These are phyloP conservation scores for Coemansia erecta DNA, from an alignment of 192 early-diverging fungal genomes.

Conservation along the genomic window DNA sequence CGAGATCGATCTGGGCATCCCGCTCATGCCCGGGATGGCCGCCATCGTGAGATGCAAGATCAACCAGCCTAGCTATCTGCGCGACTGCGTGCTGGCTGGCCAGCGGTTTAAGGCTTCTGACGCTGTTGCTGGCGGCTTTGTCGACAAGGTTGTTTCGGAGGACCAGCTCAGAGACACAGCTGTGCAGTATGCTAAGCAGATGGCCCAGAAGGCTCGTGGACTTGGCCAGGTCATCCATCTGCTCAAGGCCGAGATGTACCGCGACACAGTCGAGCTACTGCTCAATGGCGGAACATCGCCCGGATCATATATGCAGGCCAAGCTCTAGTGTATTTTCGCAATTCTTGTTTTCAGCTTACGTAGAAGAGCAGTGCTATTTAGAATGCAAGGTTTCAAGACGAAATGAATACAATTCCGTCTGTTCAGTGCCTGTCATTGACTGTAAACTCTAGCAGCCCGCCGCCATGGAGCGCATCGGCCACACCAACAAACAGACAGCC, in stretches of 20 bases:
- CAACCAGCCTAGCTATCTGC: conserved; percentile 52
- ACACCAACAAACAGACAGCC: conserved; percentile 43
- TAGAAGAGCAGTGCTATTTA: too few relatives aligned
- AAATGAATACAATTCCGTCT: too few relatives aligned
- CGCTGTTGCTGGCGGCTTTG: conserved; percentile 58
- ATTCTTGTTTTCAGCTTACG: too few relatives aligned
- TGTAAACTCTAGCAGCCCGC: conserved; percentile 32
- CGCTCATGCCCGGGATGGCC: conserved; percentile 67
- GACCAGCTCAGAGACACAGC: conserved; percentile 56
- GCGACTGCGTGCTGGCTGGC: conserved; percentile 63
- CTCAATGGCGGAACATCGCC: conserved; percentile 33
- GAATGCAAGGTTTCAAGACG: too few relatives aligned
- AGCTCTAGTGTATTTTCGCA: conserved; percentile 22
- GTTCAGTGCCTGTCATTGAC: not conserved
- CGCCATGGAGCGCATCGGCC: conserved; percentile 37
- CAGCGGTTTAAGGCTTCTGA: conserved; percentile 62
- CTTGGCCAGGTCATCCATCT: conserved; percentile 54
- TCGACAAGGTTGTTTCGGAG: conserved; percentile 58
- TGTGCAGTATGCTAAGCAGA: conserved; percentile 53
- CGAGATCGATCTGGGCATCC: conserved; percentile 70
- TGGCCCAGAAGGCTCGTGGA: conserved; percentile 58
- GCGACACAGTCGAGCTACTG: conserved; percentile 50
- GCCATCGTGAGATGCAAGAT: conserved; percentile 66
- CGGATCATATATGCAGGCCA: conserved; percentile 35
- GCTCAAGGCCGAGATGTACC: conserved; percentile 69